These are phyloP conservation scores for Letharia columbiana DNA, from an alignment of 495 filamentous ascomycete genomes.

Conservation along the genomic window DNA sequence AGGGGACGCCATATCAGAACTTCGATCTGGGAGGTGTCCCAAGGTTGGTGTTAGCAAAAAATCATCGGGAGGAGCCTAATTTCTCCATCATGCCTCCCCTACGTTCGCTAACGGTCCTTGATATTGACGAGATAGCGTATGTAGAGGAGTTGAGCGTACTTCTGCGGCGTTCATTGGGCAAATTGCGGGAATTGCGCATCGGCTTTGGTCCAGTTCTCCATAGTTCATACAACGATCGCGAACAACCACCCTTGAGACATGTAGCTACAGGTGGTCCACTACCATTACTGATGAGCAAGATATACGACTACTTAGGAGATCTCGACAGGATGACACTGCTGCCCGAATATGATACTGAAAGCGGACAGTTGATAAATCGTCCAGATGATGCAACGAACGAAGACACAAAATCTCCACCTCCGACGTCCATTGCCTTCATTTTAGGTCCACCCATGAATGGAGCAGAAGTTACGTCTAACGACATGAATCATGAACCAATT, in stretches of 20 bases:
- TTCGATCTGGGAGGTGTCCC: slow-evolving; percentile 15
- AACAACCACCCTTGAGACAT: neutral
- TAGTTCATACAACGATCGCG: slow-evolving; percentile 7
- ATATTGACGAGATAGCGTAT: slow-evolving; percentile 83
- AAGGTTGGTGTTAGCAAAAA: slow-evolving; percentile 33
- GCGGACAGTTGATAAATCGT: neutral
- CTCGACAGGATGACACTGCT: neutral
- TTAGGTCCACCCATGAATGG: neutral
- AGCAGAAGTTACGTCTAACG: neutral
- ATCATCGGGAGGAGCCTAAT: slow-evolving; percentile 69
- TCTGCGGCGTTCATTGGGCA: slow-evolving; percentile 60
- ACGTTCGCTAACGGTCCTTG: slow-evolving; percentile 71
- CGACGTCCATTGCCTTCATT: neutral
- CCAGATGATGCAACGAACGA: neutral
- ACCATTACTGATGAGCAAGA: slow-evolving; percentile 17
- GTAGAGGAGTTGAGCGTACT: slow-evolving; percentile 81
- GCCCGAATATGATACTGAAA: neutral
- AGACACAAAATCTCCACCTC: neutral
- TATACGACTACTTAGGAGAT: slow-evolving; percentile 4
- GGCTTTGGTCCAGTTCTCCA: slow-evolving; percentile 60
- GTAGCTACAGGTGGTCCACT: slow-evolving; percentile 11
- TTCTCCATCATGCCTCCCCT: slow-evolving; percentile 78
- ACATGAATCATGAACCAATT: neutral
- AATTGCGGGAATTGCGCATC: slow-evolving; percentile 67
- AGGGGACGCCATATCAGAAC: slow-evolving; percentile 11